Evolutionary conservation across 1,284 basidiomycete genomes (phyloP).

Genomic region (Schizophyllum commune): DNA sequence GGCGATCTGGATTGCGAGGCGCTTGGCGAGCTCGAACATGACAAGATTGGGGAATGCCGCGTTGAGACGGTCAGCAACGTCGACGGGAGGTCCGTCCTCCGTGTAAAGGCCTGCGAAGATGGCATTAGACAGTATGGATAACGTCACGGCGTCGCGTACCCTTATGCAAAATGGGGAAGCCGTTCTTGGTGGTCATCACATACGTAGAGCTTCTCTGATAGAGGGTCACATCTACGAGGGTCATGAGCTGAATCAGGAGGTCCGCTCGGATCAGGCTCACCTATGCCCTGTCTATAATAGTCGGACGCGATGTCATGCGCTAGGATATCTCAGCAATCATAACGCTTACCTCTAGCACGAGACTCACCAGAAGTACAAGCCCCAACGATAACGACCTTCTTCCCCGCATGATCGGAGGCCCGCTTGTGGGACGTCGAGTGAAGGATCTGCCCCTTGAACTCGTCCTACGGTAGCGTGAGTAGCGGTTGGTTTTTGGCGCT

Average conservation of each 20-base stretch:
- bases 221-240: slow-evolving; percentile 33
- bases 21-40: slow-evolving; percentile 32
- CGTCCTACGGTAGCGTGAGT: slow-evolving; percentile 25
- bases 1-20: slow-evolving; percentile 39
- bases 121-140: background rate
- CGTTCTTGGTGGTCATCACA: slow-evolving; percentile 29
- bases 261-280: slow-evolving; percentile 12
- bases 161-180: slow-evolving; percentile 13
- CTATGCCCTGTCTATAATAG: slow-evolving; percentile 29
- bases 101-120: slow-evolving; percentile 36
- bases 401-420: slow-evolving; percentile 44
- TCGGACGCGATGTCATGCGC: slow-evolving; percentile 33
- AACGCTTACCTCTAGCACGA: too few species aligned
- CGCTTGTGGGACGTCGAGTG: slow-evolving; percentile 47
- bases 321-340: slow-evolving; percentile 7
- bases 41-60: slow-evolving; percentile 37
- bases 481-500: background rate
- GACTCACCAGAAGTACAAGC: slow-evolving; percentile 48
- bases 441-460: slow-evolving; percentile 47
- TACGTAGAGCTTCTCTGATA: slow-evolving; percentile 36
- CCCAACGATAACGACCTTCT: slow-evolving; percentile 57
- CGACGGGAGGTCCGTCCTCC: slow-evolving; percentile 37
- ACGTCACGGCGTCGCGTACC: background rate
- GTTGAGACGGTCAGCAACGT: slow-evolving; percentile 42
- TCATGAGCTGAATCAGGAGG: background rate